Evolutionary conservation across 192 early-diverging fungal genomes (phyloP), one percentile per base, ranked within the genome.

Genomic region (Physocladia obscura): DNA sequence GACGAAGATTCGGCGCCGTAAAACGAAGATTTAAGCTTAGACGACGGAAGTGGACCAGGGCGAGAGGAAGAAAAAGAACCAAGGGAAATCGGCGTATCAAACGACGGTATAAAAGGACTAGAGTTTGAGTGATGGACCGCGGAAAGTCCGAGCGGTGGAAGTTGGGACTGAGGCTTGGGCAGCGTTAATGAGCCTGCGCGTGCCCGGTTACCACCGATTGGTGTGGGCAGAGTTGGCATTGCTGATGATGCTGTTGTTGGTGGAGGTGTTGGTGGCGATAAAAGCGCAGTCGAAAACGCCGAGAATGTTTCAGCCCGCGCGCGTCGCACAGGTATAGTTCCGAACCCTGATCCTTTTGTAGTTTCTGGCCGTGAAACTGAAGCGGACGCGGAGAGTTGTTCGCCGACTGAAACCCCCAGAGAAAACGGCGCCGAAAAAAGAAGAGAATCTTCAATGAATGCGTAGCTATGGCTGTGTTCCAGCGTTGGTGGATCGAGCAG

Each of bases 291-390:
- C 17, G 79, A 76, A 62, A 81, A 81, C 19, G 75, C 76, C 4
- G 68, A 71, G 39, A 81, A 81, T 11, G 80, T 81, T 49, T 81
- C 80, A 3, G 80, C 80, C 4, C 80, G 29, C 3, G 77, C 49
- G 22, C 80, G 44, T 24, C 80, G 56, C 57, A 67, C n/a, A n/a
- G n/a, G n/a, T n/a, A n/a, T 72, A 21, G 22, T 56, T 55, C 22
- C 27, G 13, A 37, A n/a, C 38, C 15, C 19, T n/a, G n/a, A n/a
- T n/a, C n/a, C n/a, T n/a, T n/a, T n/a, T n/a, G n/a, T n/a, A n/a
- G n/a, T n/a, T n/a, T n/a, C n/a, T n/a, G n/a, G n/a, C n/a, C n/a
- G n/a, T n/a, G n/a, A n/a, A n/a, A n/a, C n/a, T n/a, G n/a, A n/a
- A n/a, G n/a, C n/a, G n/a, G n/a, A n/a, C n/a, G n/a, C n/a, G n/a